Percentiles rank a stretch among this genome's conserved stretches.
Evolutionary conservation across 306 rosid species (phyloP).

Genomic region (Astragalus membranaceus): DNA sequence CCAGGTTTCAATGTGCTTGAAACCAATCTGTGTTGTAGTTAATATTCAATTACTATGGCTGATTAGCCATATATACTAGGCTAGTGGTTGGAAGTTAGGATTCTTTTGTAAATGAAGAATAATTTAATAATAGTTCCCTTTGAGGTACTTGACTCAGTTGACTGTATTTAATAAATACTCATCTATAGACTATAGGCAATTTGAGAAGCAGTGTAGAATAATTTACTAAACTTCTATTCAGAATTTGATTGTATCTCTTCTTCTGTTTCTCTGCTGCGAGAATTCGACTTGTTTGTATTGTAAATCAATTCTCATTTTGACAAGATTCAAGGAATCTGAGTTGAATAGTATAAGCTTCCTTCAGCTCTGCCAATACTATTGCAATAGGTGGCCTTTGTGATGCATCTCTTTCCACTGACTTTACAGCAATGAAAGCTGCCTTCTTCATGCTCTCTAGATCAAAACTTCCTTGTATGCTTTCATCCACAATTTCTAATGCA

Average conservation of each 20-base stretch:
- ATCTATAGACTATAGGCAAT: not conserved
- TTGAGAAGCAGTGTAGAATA: constrained; percentile 3
- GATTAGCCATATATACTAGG: not conserved
- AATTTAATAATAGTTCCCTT: not conserved
- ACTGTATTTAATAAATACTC: not conserved
- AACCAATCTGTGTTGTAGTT: not conserved
- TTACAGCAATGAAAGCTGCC: constrained; percentile 59
- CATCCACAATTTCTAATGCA: constrained; percentile 79
- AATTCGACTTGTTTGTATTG: not conserved
- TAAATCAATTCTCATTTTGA: constrained; percentile 25
- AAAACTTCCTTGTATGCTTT: constrained; percentile 48
- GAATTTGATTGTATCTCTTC: not conserved
- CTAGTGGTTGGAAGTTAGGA: not conserved
- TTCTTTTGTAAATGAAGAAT: constrained; percentile 10
- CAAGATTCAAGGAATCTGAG: constrained; percentile 53
- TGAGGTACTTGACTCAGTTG: not conserved
- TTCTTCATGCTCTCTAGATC: constrained; percentile 71
- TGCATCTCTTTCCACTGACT: constrained; percentile 80
- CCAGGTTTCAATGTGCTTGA: not conserved
- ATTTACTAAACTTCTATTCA: not conserved
- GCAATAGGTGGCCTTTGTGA: constrained; percentile 75
- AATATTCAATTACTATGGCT: not conserved
- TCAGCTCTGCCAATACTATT: constrained; percentile 68
- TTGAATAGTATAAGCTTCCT: constrained; percentile 66
- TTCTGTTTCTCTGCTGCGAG: not conserved